Percentiles rank a stretch among this genome's conserved stretches.
Conservation (phyloP, 805 yeast species). For the Suhomyces sp. region DNA sequence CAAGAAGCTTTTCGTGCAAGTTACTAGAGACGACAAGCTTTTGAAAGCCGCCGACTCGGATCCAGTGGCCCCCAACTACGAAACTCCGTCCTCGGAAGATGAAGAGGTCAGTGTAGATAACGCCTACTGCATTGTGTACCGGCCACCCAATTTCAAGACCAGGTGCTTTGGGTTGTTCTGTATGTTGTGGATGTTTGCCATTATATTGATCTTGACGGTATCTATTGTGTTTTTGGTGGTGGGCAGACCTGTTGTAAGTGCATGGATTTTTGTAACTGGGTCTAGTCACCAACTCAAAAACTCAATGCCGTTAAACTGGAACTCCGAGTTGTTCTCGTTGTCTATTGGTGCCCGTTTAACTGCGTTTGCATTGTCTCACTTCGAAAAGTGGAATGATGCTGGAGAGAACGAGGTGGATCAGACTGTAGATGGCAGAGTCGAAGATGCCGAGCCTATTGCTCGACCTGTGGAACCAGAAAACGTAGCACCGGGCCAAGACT, state of each 20-base stretch:
- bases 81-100: slow-evolving; percentile 40
- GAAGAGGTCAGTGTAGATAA: slow-evolving; percentile 36
- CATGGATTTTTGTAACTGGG: background rate
- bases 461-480: background rate
- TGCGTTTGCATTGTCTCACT: slow-evolving; percentile 8
- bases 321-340: slow-evolving; percentile 18
- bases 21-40: slow-evolving; percentile 72
- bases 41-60: slow-evolving; percentile 22
- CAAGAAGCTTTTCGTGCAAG: slow-evolving; percentile 72
- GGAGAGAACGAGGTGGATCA: background rate
- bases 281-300: background rate
- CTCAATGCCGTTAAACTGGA: slow-evolving; percentile 14
- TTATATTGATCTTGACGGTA: slow-evolving; percentile 24
- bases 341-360: slow-evolving; percentile 17
- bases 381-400: background rate
- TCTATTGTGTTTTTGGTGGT: slow-evolving; percentile 21
- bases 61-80: slow-evolving; percentile 12
- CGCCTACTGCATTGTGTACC: slow-evolving; percentile 72
- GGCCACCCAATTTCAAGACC: slow-evolving; percentile 72
- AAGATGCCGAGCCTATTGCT: background rate
- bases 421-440: background rate
- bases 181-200: slow-evolving; percentile 48
- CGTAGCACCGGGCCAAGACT: background rate
- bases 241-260: slow-evolving; percentile 22
- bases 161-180: slow-evolving; percentile 52